Base-by-base conservation (phyloP, 2,329 filamentous ascomycete genomes). In the Onygenales sp. region DNA sequence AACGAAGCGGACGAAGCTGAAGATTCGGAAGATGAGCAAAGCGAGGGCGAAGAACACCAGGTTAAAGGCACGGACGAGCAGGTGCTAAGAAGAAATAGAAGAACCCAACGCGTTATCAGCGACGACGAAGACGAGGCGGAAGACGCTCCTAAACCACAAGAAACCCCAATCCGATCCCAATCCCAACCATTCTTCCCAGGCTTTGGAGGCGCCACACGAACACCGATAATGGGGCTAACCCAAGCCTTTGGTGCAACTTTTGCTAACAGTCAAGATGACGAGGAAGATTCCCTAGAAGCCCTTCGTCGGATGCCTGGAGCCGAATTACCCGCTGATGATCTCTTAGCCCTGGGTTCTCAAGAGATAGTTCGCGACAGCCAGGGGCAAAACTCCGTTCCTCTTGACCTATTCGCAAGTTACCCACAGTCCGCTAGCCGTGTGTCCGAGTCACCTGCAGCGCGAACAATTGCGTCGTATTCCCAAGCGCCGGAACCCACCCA, bases 201-300 rank as follows among this genome's bases (percentile, higher is more conserved):
- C 1, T 71, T 89, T 17, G 80, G 84, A 63, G 72, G 60, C 66
- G 75, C 63, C 55, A 66, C 65, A 45, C 31, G 33, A 11, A 64
- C 68, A 42, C 62, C 71, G 50, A 69, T 75, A 5, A 67, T 95
- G 43, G 87, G 89, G 8, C 77, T 95, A 44, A 94, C 89, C 0
- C 91, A 95, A 63, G 92, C 93, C 57, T 96, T 95, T 65, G 87
- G 87, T 5, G 89, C 89, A 10, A 95, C 90, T 1, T 86, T 96
- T 82, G 89, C 87, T 47, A 83, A 81, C 39, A 74, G 76, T 55
- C 71, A 78, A 48, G 66, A 67, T 2, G 68, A 69, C 13, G 65
- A 60, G 13, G 69, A 75, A 57, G 76, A 79, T 57, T 79, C 78
- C 8, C 59, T 79, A 8, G 72, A 73, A 17, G 76, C 80, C 43